phyloP scores from a whole-genome alignment of 2,329 filamentous ascomycete genomes.

The Alternaria sp. region DNA sequence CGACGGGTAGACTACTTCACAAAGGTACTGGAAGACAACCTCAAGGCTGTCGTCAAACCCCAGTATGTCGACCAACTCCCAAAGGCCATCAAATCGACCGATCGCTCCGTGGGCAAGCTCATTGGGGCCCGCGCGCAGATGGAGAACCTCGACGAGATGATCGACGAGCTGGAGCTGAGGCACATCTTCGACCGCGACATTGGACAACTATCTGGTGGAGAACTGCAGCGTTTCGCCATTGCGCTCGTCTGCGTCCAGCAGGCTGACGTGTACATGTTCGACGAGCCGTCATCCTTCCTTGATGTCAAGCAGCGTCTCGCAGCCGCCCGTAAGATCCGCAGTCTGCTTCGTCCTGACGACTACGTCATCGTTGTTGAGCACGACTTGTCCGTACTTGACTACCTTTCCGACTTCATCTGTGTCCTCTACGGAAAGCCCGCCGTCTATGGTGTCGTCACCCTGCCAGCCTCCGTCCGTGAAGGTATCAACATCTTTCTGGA shows the following conservation, averaged over 20 bases:
- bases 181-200: constrained; percentile 95
- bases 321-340: constrained; percentile 90
- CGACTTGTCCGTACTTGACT: constrained; percentile 97
- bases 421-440: constrained; percentile 95
- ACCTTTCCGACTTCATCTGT: constrained; percentile 98
- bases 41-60: constrained; percentile 98
- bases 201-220: constrained; percentile 89
- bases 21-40: constrained; percentile 93
- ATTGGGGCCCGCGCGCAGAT: constrained; percentile 79
- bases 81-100: constrained; percentile 81
- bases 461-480: constrained; percentile 95
- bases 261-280: constrained; percentile 97
- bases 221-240: constrained; percentile 97
- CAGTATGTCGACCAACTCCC: constrained; percentile 99
- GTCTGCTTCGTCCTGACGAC: constrained; percentile 84
- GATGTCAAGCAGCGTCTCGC: constrained; percentile 99
- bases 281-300: constrained; percentile 97
- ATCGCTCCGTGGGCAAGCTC: constrained; percentile 80
- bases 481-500: constrained; percentile 99
- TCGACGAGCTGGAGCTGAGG: constrained; percentile 83
- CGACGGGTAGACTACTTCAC: constrained; percentile 86
- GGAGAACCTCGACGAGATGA: constrained; percentile 81
- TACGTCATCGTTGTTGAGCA: constrained; percentile 99
- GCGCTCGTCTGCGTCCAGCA: constrained; percentile 94
- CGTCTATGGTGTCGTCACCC: constrained; percentile 95